Evolutionary conservation across 768 basidiomycete species (phyloP), one percentile per base, ranked within the genome.

Genomic region (Lactifluus echinatus): DNA sequence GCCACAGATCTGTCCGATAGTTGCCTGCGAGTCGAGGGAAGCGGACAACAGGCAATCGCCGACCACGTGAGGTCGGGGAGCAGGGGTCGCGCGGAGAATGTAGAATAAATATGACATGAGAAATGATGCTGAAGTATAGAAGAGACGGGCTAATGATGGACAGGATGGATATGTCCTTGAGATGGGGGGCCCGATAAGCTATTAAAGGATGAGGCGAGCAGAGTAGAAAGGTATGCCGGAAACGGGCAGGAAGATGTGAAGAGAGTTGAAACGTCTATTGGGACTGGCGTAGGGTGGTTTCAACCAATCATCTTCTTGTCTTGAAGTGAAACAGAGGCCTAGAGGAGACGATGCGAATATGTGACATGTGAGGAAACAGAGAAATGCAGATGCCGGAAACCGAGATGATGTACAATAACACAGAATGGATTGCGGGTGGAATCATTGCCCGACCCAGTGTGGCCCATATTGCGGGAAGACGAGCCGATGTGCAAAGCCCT

Each of bases 81-180:
- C 65, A n/a, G 47, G 46, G 65, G 66, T 63, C 65, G 62, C 55
- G 62, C 53, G 43, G 40, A 55, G 65, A 66, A 58, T 45, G 19
- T 51, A 63, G 43, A 65, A 70, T 72, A 70, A 66, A 71, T 71
- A 73, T 70, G 67, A 64, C 67, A 65, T 59, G 69, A 55, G 60
- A 62, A 56, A 61, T 64, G 67, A 63, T 66, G 64, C 56, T 63
- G 56, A 61, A 63, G 67, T 59, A 58, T 65, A 66, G 66, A 64
- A 64, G 61, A 66, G 67, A 69, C 52, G 66, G 69, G 68, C 71
- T 73, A 76, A 73, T 72, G 66, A 67, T 61, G 70, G 79, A 82
- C 80, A 74, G 80, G 78, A 81, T 79, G 80, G 76, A 82, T 81
- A 81, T 77, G 81, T 82, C 81, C 69, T 78, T 57, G 39, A 62